Evolutionary conservation across 805 yeast species (phyloP).

Genomic region (Saccharomyces eubayanus): DNA sequence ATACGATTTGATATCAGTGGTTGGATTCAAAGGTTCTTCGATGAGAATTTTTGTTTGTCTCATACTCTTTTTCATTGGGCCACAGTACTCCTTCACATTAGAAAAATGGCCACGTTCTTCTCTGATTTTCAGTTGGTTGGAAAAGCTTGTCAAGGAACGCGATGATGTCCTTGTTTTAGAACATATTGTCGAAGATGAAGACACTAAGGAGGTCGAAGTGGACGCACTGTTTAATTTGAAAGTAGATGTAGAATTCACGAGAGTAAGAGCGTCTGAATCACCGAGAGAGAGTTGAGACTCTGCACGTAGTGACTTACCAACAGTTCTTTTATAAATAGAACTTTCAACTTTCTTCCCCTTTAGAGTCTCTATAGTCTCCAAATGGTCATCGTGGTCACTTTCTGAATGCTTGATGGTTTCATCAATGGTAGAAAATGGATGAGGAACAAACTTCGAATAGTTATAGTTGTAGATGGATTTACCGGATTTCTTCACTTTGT

Average conservation of each 20-base stretch:
- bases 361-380: neutral
- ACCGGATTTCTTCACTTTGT: constrained; percentile 9
- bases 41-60: neutral
- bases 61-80: neutral
- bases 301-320: neutral
- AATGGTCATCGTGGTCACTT: neutral
- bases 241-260: neutral
- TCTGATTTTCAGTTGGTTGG: neutral
- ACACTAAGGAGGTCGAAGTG: neutral
- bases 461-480: neutral
- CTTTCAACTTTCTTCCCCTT: neutral
- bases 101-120: neutral
- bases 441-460: neutral
- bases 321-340: neutral
- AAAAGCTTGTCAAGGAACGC: neutral
- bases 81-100: neutral
- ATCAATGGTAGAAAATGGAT: neutral
- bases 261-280: neutral
- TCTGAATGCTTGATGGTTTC: neutral
- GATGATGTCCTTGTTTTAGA: neutral
- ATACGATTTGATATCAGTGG: constrained; percentile 7
- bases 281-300: neutral
- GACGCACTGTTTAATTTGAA: neutral
- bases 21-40: neutral
- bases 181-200: neutral